Evolutionary conservation across 495 filamentous ascomycete genomes (phyloP), one percentile per base, ranked within the genome.

Genomic region (Patellaria atrata): DNA sequence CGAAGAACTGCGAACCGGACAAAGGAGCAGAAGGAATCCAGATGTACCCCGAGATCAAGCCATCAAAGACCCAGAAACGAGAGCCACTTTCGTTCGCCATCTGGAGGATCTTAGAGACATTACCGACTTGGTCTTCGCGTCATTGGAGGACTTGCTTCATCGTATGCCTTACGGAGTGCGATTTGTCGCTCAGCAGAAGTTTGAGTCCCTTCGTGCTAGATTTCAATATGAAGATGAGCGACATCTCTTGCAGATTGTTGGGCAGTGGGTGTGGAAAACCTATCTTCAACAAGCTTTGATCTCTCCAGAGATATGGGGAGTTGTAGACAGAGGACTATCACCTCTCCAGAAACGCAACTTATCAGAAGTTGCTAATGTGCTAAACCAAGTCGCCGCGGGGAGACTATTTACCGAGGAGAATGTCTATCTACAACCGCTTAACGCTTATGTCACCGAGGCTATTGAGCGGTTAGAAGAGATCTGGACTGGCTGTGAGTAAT

Each of bases 301-400:
- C 2, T 72, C 84, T 38, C 89, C 89, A 9, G 86, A 99, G 53
- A 79, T 79, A 40, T 79, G 79, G 44, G 87, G 91, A 18, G 82
- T 94, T 2, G 66, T 92, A 12, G 87, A 94, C 51, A 79, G 82
- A 38, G 75, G 75, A 5, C 63, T 94, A 16, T 81, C 82, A 37
- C 84, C 87, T 24, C 75, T 91, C 27, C 84, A 94, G 52, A 94
- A 92, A 63, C 73, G 82, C 33, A 96, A 99, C 44, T 63, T 99
- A 6, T 71, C 74, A 3, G 84, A 94, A 57, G 82, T 96, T 7
- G 73, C 78, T 21, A 94, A 94, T 57, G 79, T 99, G 3, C 62
- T 99, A 7, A 68, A 81, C 25, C 89, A 96, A 58, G 71, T 92
- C 19, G 76, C 80, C 3, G 74, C 75, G 10, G 89, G 89, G 18